Evolutionary conservation across 2,329 filamentous ascomycete species (phyloP), one percentile per base, ranked within the genome.

Genomic region (Cylindrodendrum hubeiense): DNA sequence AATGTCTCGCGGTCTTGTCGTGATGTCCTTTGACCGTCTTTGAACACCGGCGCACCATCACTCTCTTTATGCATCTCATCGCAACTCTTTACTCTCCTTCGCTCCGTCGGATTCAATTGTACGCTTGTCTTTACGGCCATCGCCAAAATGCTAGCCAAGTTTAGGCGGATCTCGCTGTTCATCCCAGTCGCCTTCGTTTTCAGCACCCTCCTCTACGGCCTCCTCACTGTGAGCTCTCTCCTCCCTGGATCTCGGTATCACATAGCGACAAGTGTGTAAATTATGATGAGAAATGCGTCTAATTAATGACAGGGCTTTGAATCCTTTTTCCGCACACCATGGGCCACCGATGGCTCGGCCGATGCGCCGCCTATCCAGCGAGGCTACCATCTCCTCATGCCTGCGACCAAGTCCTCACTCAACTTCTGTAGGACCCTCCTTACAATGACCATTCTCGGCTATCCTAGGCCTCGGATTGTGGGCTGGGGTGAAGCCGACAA

Each of bases 361-460:
- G 6, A 41, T 10, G 7, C 15, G 17, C 51, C 44, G 8, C 17
- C 46, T 4, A 17, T n/a, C 15, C 19, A 49, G 19, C 41, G 49
- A 7, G 64, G 65, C 3, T 58, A 75, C n/a, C 74, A 76, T 33
- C 57, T 78, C 4, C 63, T 79, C 10, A 68, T 78, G 1, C 72
- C 74, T 1, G 72, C 73, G 7, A 72, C 76, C n/a, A 54, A 68
- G 7, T 64, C 67, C 43, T 66, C 69, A 37, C 58, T 73, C 39
- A 69, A 71, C 47, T 60, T 78, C 6, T 79, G 76, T 72, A 79
- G 78, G 69, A 77, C 74, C 10, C 63, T 79, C 19, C 72, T 78
- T 24, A 75, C 75, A 2, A 65, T 74, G 30, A 55, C 69, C 5
- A 68, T 75, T 4, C 64, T 76, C 22, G 74, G 71, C 13, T 78